Evolutionary conservation across 192 early-diverging fungal genomes (phyloP).

Genomic region (Dissophora globulifera): DNA sequence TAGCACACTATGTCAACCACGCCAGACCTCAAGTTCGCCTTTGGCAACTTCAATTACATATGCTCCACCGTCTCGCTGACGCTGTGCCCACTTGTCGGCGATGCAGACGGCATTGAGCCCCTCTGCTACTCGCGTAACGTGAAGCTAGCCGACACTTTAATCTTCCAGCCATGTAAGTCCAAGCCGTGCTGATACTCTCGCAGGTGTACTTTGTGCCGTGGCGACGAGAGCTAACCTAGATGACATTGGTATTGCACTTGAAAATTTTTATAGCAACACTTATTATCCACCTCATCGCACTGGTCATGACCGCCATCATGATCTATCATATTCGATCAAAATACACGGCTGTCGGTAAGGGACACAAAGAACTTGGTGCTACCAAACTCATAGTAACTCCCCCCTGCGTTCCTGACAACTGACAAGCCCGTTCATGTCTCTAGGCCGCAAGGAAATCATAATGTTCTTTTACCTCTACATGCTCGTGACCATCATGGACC

Average conservation of each 20-base stretch:
- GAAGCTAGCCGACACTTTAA: slow-evolving; percentile 81
- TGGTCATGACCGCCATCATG: slow-evolving; percentile 98
- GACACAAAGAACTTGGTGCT: too few relatives aligned
- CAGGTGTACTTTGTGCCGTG: too few relatives aligned
- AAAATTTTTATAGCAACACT: slow-evolving; percentile 72
- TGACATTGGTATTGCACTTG: too few relatives aligned
- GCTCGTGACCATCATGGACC: slow-evolving; percentile 76
- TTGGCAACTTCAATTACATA: slow-evolving; percentile 91
- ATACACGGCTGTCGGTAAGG: slow-evolving; percentile 95
- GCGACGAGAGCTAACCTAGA: too few relatives aligned
- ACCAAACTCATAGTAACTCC: too few relatives aligned
- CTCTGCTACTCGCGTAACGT: slow-evolving; percentile 96
- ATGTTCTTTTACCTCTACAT: slow-evolving; percentile 92
- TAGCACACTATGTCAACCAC: slow-evolving; percentile 9
- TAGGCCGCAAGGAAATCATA: slow-evolving; percentile 90
- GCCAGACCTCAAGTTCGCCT: slow-evolving; percentile 50
- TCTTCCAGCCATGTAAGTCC: slow-evolving; percentile 91
- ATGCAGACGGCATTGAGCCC: slow-evolving; percentile 81
- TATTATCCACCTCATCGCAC: slow-evolving; percentile 90
- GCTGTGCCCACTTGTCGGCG: slow-evolving; percentile 91
- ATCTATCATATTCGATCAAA: slow-evolving; percentile 97
- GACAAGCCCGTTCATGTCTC: too few relatives aligned
- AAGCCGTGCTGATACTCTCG: too few relatives aligned
- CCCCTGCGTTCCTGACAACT: too few relatives aligned
- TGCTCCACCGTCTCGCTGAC: slow-evolving; percentile 87